Percentiles rank a stretch among this genome's conserved stretches.
Evolutionary conservation across 371 early-diverging fungal genomes (phyloP).

Genomic region (Zopfochytrium polystomum): DNA sequence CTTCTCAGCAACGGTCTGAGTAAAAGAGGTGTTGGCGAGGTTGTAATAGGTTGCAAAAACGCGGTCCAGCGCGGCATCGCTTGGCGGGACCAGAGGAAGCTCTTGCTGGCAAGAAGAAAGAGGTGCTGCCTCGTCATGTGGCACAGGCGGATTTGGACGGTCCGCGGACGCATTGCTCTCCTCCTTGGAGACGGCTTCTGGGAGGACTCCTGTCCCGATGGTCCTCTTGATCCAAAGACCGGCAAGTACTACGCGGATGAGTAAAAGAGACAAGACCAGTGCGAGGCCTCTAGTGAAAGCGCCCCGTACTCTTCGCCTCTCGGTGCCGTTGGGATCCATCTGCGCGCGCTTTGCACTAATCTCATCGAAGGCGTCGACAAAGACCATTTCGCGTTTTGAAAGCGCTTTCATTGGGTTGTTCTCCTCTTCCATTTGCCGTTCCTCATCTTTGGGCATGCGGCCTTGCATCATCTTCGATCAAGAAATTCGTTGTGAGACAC

Average conservation of each 20-base stretch:
- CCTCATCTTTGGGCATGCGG: slow-evolving; percentile 70
- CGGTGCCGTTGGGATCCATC: too few species aligned
- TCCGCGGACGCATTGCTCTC: too few species aligned
- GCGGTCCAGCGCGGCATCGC: neutral
- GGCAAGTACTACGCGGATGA: too few species aligned
- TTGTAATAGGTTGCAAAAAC: neutral
- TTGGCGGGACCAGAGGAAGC: neutral
- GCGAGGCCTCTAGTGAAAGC: too few species aligned
- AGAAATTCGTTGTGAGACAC: neutral
- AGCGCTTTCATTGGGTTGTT: slow-evolving; percentile 91
- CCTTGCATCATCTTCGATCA: slow-evolving; percentile 57
- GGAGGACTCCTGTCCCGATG: too few species aligned
- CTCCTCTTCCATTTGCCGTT: slow-evolving; percentile 72
- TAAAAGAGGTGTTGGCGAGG: slow-evolving; percentile 7
- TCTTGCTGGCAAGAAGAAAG: slow-evolving; percentile 6
- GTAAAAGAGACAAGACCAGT: too few species aligned
- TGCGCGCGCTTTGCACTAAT: slow-evolving; percentile 83
- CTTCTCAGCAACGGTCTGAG: slow-evolving; percentile 5
- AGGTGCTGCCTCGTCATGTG: too few species aligned
- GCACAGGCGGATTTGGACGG: too few species aligned
- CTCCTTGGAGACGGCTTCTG: too few species aligned
- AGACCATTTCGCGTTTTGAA: slow-evolving; percentile 93
- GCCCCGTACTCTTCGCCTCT: too few species aligned
- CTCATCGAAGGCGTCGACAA: slow-evolving; percentile 92
- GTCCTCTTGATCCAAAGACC: too few species aligned